A percentile compares a stretch with the other conserved stretches of the same genome.
These are phyloP conservation scores for Nematocida major DNA, from an alignment of 371 early-diverging fungal species.

Conservation along the genomic window DNA sequence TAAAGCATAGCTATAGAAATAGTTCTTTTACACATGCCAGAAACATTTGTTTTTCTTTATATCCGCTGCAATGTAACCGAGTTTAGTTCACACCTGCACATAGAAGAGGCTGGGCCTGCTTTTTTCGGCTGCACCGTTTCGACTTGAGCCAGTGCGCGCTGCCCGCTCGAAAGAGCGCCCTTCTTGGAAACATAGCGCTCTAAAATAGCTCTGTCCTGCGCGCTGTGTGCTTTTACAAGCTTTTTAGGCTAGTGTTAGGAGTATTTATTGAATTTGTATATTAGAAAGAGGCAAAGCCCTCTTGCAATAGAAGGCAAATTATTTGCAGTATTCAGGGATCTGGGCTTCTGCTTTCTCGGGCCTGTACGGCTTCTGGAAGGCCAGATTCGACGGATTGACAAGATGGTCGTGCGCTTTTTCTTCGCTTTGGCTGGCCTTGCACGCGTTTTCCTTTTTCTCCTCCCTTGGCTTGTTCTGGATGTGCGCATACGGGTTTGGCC, in stretches of 20 bases:
- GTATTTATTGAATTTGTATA: neutral
- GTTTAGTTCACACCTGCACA: too few species aligned
- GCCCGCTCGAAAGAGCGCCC: neutral
- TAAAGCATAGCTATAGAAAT: too few species aligned
- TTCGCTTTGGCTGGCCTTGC: neutral
- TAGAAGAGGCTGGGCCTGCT: too few species aligned
- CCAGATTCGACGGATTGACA: neutral
- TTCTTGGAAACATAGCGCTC: neutral
- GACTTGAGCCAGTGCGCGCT: neutral
- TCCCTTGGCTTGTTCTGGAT: neutral
- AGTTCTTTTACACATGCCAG: too few species aligned
- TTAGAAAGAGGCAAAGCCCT: neutral
- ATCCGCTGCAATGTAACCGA: too few species aligned
- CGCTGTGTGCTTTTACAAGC: neutral
- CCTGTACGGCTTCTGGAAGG: neutral
- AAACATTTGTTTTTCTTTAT: too few species aligned
- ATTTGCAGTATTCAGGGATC: neutral
- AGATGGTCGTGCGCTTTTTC: neutral
- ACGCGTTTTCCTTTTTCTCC: neutral
- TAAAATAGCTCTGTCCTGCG: neutral
- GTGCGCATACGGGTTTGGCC: conserved; percentile 13
- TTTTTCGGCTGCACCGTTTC: neutral
- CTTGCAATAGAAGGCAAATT: neutral
- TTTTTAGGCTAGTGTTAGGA: neutral
- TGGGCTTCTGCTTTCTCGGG: neutral